Conservation (phyloP, 2,329 filamentous ascomycete species). For the Aureobasidium sp. region DNA sequence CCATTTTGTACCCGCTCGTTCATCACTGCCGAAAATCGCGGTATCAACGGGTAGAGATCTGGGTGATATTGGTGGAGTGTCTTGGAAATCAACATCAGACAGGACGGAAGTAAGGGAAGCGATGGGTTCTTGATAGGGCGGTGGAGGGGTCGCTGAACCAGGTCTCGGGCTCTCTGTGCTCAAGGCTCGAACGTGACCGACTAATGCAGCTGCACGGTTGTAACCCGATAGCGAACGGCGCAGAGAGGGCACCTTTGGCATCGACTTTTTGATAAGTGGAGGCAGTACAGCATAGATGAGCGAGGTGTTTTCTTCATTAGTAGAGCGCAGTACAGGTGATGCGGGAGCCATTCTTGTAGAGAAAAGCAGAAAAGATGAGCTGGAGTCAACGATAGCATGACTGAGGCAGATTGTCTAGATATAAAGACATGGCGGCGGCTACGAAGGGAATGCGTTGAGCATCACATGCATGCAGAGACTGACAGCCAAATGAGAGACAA, state of each 20-base stretch:
- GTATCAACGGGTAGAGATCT: background rate
- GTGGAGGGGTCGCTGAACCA: slow-evolving; percentile 15
- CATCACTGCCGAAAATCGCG: slow-evolving; percentile 9
- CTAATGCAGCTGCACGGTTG: slow-evolving; percentile 4
- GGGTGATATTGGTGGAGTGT: background rate
- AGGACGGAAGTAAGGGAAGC: slow-evolving; percentile 13
- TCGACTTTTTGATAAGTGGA: slow-evolving; percentile 12
- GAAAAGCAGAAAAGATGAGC: background rate
- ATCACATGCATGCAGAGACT: slow-evolving; percentile 10
- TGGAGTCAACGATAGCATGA: background rate
- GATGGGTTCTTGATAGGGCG: slow-evolving; percentile 15
- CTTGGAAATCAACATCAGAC: slow-evolving; percentile 10
- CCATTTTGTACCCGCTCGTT: slow-evolving; percentile 38
- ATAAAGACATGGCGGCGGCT: background rate
- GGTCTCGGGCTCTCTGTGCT: slow-evolving; percentile 12
- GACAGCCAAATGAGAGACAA: background rate
- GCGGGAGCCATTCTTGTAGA: slow-evolving; percentile 5
- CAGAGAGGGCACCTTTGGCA: slow-evolving; percentile 14
- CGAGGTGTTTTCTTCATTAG: slow-evolving; percentile 5
- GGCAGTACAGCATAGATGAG: slow-evolving; percentile 14
- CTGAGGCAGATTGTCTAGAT: background rate
- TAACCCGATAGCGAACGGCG: slow-evolving; percentile 14
- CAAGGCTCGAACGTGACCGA: slow-evolving; percentile 1
- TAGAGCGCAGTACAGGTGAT: background rate
- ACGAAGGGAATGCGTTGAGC: slow-evolving; percentile 12